phyloP scores from a whole-genome alignment of 495 filamentous ascomycete species.

The Aspergillus sparsus region DNA sequence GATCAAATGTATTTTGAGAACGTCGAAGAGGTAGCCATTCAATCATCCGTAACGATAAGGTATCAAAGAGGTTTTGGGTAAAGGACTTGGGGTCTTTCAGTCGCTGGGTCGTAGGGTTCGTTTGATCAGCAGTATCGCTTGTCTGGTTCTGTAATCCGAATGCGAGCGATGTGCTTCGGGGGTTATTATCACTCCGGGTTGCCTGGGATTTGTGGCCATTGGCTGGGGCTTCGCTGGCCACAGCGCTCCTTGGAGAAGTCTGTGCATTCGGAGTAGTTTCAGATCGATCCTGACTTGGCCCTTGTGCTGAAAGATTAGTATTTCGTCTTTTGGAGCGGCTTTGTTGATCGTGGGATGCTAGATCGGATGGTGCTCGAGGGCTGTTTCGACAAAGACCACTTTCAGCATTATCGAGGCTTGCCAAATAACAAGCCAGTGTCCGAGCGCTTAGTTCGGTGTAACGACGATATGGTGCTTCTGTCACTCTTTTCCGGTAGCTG shows the following conservation, averaged over 20 bases:
- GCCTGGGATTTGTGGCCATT: neutral
- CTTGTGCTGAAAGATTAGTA: slow-evolving; percentile 28
- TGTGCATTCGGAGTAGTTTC: slow-evolving; percentile 9
- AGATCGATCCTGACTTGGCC: slow-evolving; percentile 4
- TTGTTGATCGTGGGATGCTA: slow-evolving; percentile 30
- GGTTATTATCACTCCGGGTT: neutral
- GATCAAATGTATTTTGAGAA: slow-evolving; percentile 27
- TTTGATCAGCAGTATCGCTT: slow-evolving; percentile 26
- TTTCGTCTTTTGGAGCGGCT: slow-evolving; percentile 36
- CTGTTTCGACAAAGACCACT: slow-evolving; percentile 66
- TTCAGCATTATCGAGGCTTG: slow-evolving; percentile 76
- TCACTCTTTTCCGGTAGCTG: slow-evolving; percentile 67
- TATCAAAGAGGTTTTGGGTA: slow-evolving; percentile 78
- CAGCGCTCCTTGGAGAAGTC: neutral
- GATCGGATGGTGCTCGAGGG: slow-evolving; percentile 37
- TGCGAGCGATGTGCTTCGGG: neutral
- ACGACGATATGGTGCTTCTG: slow-evolving; percentile 68
- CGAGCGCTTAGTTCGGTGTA: slow-evolving; percentile 72
- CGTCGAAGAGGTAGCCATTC: slow-evolving; percentile 69
- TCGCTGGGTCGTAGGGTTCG: slow-evolving; percentile 43
- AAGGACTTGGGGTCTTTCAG: slow-evolving; percentile 82
- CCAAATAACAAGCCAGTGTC: slow-evolving; percentile 75
- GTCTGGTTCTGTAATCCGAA: slow-evolving; percentile 12
- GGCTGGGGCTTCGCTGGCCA: slow-evolving; percentile 2
- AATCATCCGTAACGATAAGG: slow-evolving; percentile 73